Base-by-base conservation (phyloP, 352 stramenopile genomes). In the Pythium aristosporum region DNA sequence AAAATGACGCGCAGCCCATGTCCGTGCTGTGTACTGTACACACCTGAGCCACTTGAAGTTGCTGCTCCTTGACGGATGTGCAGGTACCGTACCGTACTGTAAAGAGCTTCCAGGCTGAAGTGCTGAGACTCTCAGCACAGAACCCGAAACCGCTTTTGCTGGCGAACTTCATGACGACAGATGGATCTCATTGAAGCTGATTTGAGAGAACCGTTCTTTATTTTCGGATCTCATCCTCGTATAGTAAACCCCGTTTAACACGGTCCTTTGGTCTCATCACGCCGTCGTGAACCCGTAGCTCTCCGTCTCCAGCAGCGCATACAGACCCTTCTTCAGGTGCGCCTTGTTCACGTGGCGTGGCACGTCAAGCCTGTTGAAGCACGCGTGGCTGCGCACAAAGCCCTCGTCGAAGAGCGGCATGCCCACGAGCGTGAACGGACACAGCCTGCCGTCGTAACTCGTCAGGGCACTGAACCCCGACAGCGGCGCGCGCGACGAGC, bases 341-440 rank as follows among this genome's bases (percentile, higher is more conserved):
- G 85, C 72, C 58, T 88, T 94, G 10, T 79, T 82, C 20, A 92
- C 87, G 72, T 98, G 97, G 49, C 98, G 65, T 20, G 96, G 96
- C n/a, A 99, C 71, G 71, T 99, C 96, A 57, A 99, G 92, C 1
- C 77, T 76, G 32, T 88, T 90, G 61, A 87, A 90, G 51, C 81
- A 90, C 18, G 81, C 77, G 57, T 90, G 81, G 39, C 79, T 78
- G 34, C 73, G 67, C 32, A 75, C 53, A 30, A 66, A 75, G 21
- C 60, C 65, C 0, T 75, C 64, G 59, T 69, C 43, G 28, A 59
- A 6, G 34, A 75, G 59, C 23, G 48, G 41, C 25, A 89, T 69
- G 13, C 73, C 79, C 43, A 87, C 85, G 39, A 96, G 57, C 25
- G 84, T 92, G 54, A 96, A 96, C 41, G 77, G 77, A 34, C 80